Evolutionary conservation across 1,284 basidiomycete genomes (phyloP), one percentile per base, ranked within the genome.

Genomic region (Irpex lacteus): DNA sequence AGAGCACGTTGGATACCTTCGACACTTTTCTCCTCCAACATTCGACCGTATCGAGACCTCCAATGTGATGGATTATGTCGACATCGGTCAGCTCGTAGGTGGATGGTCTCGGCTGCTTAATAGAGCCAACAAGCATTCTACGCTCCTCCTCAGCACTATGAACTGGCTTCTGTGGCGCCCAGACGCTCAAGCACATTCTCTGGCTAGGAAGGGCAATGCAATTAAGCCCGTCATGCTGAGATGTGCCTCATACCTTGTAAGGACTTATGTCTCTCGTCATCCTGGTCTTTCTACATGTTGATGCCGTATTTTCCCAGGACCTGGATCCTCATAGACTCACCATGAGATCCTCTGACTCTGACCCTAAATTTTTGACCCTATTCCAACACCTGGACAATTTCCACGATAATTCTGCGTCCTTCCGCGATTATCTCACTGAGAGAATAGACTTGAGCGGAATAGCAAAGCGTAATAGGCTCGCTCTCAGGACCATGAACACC

Each of bases 1-100:
- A 34, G 9, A 38, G 18, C 18, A 9, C 18, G 18, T 44, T n/a
- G 32, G 49, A 9, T 9, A 5, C 36, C 19, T 62, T 11, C 19
- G 34, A 11, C 54, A n/a, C 32, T 55, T 57, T 19, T 13, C 13
- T 19, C 52, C 15, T 9, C n/a, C 34, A 13, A 7, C n/a, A 11
- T 62, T 62, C 38, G 60, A 62, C 54, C 60, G 54, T 50, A 50
- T 62, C 54, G 52, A 62, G 44, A 47, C 49, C 18, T 38, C 60
- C 18, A 36, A 62, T 26, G 19, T 62, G n/a, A 38, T 55, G n/a
- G 60, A 62, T 37, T 21, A 47, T 15, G 15, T 57, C 11, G 49
- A 40, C 11, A 34, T 18, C 6, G 15, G 44, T 18, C 18, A 8
- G 36, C 34, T 62, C 36, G 9, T 56, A 18, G 15, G 38, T 15